Conservation (phyloP, 73 alveolate genomes). For the Blepharisma japonicum region DNA sequence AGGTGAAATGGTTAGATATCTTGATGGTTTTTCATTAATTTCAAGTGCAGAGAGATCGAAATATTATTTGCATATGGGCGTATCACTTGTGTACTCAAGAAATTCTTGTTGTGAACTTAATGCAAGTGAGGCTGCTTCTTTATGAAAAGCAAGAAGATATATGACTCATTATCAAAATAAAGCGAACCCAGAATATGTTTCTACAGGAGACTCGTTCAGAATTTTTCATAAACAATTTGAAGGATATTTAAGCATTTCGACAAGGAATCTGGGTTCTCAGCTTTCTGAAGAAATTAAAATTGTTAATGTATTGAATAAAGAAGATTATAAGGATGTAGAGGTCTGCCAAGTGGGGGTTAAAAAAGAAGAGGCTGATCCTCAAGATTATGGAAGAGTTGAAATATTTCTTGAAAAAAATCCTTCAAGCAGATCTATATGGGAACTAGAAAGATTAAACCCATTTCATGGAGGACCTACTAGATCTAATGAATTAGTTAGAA, state of each 20-base stretch:
- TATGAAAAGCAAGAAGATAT: not conserved
- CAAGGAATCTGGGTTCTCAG: not conserved
- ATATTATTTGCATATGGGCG: conserved; percentile 20
- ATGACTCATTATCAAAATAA: not conserved
- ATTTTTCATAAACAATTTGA: not conserved
- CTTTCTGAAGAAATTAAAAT: too few relatives aligned
- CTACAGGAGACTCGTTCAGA: conserved; percentile 25
- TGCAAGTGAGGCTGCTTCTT: conserved; percentile 8
- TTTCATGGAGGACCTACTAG: conserved; percentile 14
- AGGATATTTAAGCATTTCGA: conserved; percentile 9
- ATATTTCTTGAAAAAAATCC: conserved; percentile 6
- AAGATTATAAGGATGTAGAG: too few relatives aligned
- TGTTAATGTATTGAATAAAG: too few relatives aligned
- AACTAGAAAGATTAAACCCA: conserved; percentile 21
- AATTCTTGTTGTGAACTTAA: not conserved
- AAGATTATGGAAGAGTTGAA: not conserved
- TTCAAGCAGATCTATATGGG: conserved; percentile 20
- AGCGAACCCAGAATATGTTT: not conserved
- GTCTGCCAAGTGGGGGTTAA: too few relatives aligned
- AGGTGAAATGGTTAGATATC: not conserved
- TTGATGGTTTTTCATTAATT: not conserved
- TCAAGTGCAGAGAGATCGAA: not conserved
- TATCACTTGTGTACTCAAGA: not conserved
- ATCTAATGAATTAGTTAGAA: not conserved
- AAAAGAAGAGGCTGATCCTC: too few relatives aligned